A percentile compares a stretch with the other conserved stretches of the same genome.
These are phyloP conservation scores for Aspergillus conjunctus DNA, from an alignment of 495 filamentous ascomycete genomes.

Conservation along the genomic window DNA sequence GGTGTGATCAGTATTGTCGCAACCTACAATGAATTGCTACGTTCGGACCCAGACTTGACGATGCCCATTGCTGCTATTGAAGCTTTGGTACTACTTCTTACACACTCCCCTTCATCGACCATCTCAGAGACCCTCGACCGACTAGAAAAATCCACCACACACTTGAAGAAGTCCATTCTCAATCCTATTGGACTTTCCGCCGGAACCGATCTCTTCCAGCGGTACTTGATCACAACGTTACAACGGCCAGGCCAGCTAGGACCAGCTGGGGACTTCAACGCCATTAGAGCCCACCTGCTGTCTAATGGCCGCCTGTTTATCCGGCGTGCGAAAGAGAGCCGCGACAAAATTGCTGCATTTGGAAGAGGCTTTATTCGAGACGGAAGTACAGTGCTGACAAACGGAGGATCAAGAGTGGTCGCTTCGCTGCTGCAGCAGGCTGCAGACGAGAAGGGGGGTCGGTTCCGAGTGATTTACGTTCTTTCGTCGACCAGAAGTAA, in stretches of 20 bases:
- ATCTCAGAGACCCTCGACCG: conserved; percentile 91
- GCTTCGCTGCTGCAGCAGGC: conserved; percentile 73
- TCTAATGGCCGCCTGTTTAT: conserved; percentile 85
- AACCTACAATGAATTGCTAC: conserved; percentile 61
- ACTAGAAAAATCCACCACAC: conserved; percentile 70
- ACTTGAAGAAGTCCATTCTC: conserved; percentile 71
- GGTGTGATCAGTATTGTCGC: conserved; percentile 52
- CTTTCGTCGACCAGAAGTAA: conserved; percentile 42
- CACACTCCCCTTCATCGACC: conserved; percentile 73
- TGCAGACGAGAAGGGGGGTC: conserved; percentile 61
- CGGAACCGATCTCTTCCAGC: conserved; percentile 93
- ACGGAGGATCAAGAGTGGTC: conserved; percentile 83
- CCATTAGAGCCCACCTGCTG: conserved; percentile 78
- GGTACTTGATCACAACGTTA: conserved; percentile 78
- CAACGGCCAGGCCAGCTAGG: conserved; percentile 56
- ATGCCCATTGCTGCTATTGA: conserved; percentile 97
- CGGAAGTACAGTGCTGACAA: conserved; percentile 78
- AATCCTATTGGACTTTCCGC: conserved; percentile 90
- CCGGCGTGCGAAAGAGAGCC: conserved; percentile 78
- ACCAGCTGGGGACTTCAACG: conserved; percentile 71
- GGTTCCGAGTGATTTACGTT: conserved; percentile 88
- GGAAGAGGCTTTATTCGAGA: conserved; percentile 77
- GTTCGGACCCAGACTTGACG: conserved; percentile 76
- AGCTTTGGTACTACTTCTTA: conserved; percentile 81
- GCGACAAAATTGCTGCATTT: conserved; percentile 77